These are phyloP conservation scores for Aspergillus caelatus DNA, from an alignment of 2,329 filamentous ascomycete genomes.

Conservation along the genomic window DNA sequence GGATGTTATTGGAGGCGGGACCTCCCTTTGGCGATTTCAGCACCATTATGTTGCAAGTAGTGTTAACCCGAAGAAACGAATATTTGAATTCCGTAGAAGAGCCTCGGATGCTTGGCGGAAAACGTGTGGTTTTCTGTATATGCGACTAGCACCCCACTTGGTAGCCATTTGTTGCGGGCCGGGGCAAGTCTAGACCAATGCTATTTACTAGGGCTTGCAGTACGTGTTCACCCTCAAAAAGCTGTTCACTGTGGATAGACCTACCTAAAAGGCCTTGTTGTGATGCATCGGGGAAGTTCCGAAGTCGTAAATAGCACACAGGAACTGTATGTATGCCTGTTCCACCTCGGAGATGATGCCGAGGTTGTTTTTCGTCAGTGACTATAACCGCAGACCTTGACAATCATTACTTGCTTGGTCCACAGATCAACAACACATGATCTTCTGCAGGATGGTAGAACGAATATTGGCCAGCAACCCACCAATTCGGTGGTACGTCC, in stretches of 20 bases:
- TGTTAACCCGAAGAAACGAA: no score
- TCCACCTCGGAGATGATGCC: not conserved
- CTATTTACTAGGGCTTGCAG: not conserved
- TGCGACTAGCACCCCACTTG: no score
- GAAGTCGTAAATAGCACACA: not conserved
- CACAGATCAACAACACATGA: not conserved
- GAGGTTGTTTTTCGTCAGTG: not conserved
- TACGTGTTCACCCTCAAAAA: not conserved
- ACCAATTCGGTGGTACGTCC: not conserved
- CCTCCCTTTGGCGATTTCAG: no score
- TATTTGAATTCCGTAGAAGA: no score
- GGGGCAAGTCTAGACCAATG: not conserved
- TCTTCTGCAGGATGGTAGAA: not conserved
- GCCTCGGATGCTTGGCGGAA: no score
- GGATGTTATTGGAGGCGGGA: no score
- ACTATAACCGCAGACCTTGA: not conserved
- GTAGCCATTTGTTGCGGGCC: no score
- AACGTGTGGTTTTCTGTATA: no score
- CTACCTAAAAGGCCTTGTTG: not conserved
- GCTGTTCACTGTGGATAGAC: not conserved
- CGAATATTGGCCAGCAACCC: not conserved
- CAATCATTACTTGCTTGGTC: not conserved
- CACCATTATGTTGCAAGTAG: no score
- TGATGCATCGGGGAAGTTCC: not conserved
- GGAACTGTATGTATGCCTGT: rapidly evolving